These are phyloP conservation scores for Chondrostereum purpureum DNA, from an alignment of 1,284 basidiomycete genomes.

Conservation along the genomic window DNA sequence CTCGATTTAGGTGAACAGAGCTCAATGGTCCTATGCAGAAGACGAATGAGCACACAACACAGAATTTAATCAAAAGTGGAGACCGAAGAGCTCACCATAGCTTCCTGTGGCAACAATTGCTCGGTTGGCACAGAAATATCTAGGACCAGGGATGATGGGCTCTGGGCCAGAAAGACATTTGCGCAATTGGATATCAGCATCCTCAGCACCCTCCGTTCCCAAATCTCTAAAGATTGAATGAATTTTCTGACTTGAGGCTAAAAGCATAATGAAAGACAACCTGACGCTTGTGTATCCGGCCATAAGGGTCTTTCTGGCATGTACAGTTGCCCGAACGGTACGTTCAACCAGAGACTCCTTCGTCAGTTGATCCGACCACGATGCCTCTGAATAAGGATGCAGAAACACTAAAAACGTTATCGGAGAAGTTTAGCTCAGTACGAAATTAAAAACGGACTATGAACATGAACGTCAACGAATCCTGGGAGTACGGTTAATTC, in stretches of 20 bases:
- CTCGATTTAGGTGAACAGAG: conserved; percentile 34
- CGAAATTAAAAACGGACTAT: conserved; percentile 35
- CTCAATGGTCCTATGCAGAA: conserved; percentile 47
- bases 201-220: conserved; percentile 59
- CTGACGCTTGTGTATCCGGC: conserved; percentile 65
- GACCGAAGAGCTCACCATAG: conserved; percentile 39
- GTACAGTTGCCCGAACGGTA: conserved; percentile 53
- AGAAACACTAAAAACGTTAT: conserved; percentile 43
- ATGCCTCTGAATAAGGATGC: conserved; percentile 52
- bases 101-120: conserved; percentile 58
- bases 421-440: conserved; percentile 4
- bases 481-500: conserved; percentile 50
- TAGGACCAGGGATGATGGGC: conserved; percentile 52
- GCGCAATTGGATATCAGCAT: conserved; percentile 55
- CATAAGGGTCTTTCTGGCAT: conserved; percentile 53
- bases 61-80: no score
- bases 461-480: conserved; percentile 64
- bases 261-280: conserved; percentile 26
- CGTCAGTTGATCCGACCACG: conserved; percentile 59
- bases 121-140: conserved; percentile 57
- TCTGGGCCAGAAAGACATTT: conserved; percentile 47
- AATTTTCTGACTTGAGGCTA: not conserved
- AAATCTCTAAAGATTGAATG: conserved; percentile 38
- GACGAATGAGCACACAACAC: conserved; percentile 1
- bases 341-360: conserved; percentile 49